phyloP scores from a whole-genome alignment of 2,329 filamentous ascomycete genomes.

The Epichloe festucae region DNA sequence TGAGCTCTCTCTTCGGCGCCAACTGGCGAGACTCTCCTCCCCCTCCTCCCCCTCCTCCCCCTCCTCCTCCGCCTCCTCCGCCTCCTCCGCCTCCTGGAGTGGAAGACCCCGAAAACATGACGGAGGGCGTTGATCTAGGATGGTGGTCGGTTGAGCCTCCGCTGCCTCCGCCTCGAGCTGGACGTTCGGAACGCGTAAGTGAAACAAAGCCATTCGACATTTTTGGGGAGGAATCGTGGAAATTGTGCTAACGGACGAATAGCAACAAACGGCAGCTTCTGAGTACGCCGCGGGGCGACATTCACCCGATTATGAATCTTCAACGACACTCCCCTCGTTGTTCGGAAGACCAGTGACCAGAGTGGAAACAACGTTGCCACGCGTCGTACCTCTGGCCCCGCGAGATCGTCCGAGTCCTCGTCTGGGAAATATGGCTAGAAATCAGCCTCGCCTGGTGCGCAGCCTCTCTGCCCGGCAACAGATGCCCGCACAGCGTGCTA shows the following conservation, averaged over 20 bases:
- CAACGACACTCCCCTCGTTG: not conserved
- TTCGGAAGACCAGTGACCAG: not conserved
- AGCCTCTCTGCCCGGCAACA: slow-evolving; percentile 1
- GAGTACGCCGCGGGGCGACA: not conserved
- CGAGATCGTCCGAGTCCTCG: not conserved
- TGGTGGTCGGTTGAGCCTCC: slow-evolving; percentile 14
- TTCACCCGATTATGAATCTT: not conserved
- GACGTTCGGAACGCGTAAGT: not conserved
- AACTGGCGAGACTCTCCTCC: slow-evolving; percentile 8
- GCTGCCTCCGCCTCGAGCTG: not conserved
- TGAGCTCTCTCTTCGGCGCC: slow-evolving; percentile 13
- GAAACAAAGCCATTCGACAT: not conserved
- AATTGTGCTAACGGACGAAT: not conserved
- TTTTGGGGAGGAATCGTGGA: not conserved
- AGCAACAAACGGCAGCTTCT: not conserved
- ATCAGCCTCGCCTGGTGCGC: not conserved
- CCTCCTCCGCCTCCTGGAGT: not conserved
- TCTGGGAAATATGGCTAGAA: not conserved
- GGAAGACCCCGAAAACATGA: slow-evolving; percentile 5
- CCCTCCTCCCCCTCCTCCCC: not conserved
- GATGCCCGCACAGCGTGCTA: slow-evolving; percentile 2
- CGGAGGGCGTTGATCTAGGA: slow-evolving; percentile 9
- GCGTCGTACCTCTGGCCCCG: not conserved
- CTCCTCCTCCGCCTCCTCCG: not conserved
- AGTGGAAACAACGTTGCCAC: not conserved